Evolutionary conservation across 257 asterid genomes (phyloP).

Genomic region (Rhazya stricta): DNA sequence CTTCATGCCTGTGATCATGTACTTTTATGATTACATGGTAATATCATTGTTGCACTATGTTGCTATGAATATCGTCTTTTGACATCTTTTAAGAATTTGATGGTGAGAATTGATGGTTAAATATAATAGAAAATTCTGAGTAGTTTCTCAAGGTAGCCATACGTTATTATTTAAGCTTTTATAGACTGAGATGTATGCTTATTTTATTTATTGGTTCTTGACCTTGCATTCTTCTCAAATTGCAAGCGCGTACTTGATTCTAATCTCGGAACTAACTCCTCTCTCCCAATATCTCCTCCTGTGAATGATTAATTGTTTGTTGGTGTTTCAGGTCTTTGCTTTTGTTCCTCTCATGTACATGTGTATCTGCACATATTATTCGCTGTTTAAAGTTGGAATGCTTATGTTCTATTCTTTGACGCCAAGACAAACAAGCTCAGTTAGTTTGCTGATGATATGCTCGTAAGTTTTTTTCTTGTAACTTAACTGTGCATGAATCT

Average conservation of each 20-base stretch:
- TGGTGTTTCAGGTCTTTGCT: constrained; percentile 58
- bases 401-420: constrained; percentile 95
- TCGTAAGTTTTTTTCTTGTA: constrained; percentile 56
- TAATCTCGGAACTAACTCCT: background rate
- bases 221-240: background rate
- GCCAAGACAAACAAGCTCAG: constrained; percentile 87
- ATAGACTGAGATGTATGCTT: background rate
- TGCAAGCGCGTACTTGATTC: background rate
- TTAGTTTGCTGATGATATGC: constrained; percentile 97
- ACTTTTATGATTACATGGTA: background rate
- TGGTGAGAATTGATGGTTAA: background rate
- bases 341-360: constrained; percentile 93
- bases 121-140: background rate
- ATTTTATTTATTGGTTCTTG: background rate
- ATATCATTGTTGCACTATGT: background rate
- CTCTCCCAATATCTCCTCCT: background rate
- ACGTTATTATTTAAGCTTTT: background rate
- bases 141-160: background rate
- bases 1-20: background rate
- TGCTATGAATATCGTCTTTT: background rate
- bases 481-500: background rate
- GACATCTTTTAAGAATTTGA: background rate
- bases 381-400: constrained; percentile 90
- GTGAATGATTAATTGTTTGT: constrained; percentile 19
- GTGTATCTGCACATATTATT: constrained; percentile 95